phyloP scores from a whole-genome alignment of 1,139 yeast species.

The Yamadazyma taylorii region DNA sequence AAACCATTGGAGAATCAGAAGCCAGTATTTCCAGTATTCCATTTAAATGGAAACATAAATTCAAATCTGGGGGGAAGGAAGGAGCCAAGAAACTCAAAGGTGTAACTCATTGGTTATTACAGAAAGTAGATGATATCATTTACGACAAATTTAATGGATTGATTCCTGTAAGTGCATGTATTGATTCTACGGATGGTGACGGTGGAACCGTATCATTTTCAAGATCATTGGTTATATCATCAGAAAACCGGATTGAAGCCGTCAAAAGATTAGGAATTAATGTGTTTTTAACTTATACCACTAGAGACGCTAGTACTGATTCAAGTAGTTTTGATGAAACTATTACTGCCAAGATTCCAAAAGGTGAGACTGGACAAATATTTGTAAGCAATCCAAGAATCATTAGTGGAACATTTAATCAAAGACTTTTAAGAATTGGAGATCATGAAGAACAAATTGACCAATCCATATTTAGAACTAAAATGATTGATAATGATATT shows the following conservation, averaged over 20 bases:
- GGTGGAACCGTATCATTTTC: conserved; percentile 15
- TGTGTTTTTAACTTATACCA: conserved; percentile 7
- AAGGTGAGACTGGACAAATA: conserved; percentile 14
- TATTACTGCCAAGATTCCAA: conserved; percentile 12
- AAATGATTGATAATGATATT: conserved; percentile 8
- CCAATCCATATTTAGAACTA: conserved; percentile 2
- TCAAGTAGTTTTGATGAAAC: conserved; percentile 6
- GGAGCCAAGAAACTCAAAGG: conserved; percentile 2
- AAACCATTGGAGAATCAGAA: too few relatives aligned
- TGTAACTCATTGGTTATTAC: conserved; percentile 9
- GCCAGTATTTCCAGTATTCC: background rate
- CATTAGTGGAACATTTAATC: conserved; percentile 10
- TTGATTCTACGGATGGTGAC: conserved; percentile 15
- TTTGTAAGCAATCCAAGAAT: conserved; percentile 13
- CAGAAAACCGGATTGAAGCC: conserved; percentile 7
- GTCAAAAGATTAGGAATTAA: conserved; percentile 7
- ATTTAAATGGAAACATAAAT: background rate
- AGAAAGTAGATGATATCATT: conserved; percentile 7
- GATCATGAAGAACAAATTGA: conserved; percentile 4
- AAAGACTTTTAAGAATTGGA: conserved; percentile 5
- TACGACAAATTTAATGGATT: conserved; percentile 7
- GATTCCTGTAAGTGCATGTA: conserved; percentile 16
- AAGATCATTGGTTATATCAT: conserved; percentile 8
- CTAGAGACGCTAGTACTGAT: conserved; percentile 1
- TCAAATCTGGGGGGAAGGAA: conserved; percentile 3